phyloP scores from a whole-genome alignment of 306 rosid genomes.

The Dicorynia guianensis region DNA sequence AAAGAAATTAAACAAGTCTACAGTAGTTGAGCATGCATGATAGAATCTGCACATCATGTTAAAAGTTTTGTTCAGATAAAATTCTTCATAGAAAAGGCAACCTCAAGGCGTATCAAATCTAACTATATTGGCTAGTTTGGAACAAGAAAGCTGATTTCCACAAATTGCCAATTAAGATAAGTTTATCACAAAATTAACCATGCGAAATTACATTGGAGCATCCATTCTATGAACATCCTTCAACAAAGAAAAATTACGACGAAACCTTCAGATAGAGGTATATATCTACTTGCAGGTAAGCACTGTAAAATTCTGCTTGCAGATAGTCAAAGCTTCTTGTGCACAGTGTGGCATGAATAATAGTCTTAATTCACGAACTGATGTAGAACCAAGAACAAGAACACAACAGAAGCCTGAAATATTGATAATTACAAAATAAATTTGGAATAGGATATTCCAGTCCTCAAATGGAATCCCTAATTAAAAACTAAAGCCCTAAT shows the following conservation, averaged over 20 bases:
- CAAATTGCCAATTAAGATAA: slow-evolving; percentile 1
- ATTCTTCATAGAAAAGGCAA: slow-evolving; percentile 15
- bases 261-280: neutral
- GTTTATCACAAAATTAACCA: neutral
- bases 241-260: neutral
- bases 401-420: too few species aligned
- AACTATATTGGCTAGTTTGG: slow-evolving; percentile 6
- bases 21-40: neutral
- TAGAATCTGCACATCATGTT: slow-evolving; percentile 16
- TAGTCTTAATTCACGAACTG: neutral
- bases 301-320: neutral
- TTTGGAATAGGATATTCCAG: too few species aligned
- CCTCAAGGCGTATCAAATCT: slow-evolving; percentile 2
- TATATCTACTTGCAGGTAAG: too few species aligned
- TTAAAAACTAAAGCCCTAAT: too few species aligned
- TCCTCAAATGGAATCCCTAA: too few species aligned
- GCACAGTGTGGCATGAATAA: slow-evolving; percentile 12
- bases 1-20: slow-evolving; percentile 6
- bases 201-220: slow-evolving; percentile 3
- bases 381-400: too few species aligned
- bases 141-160: slow-evolving; percentile 13
- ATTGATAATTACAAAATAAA: too few species aligned
- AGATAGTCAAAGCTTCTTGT: neutral
- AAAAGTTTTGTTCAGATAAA: slow-evolving; percentile 3
- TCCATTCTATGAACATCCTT: slow-evolving; percentile 11